Conservation (phyloP, 441 rosid genomes). For the Adansonia gregorii region DNA sequence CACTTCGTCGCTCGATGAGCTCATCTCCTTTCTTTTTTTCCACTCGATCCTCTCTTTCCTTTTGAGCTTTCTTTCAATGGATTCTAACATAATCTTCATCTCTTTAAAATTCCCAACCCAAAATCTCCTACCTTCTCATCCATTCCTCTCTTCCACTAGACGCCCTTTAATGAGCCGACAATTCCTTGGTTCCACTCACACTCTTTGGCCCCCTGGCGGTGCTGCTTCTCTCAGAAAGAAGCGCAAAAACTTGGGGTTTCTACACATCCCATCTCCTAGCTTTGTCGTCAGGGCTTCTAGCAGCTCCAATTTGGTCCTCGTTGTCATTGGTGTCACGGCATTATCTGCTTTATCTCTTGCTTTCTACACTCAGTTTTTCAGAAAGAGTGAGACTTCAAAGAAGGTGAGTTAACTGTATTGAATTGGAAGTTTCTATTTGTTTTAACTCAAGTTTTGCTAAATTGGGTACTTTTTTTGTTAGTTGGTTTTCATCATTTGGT, state of each 20-base stretch:
- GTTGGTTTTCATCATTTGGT: neutral
- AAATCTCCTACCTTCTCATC: slow-evolving; percentile 41
- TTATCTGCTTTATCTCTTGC: slow-evolving; percentile 62
- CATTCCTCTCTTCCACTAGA: slow-evolving; percentile 39
- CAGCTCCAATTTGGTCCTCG: slow-evolving; percentile 45
- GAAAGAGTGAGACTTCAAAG: slow-evolving; percentile 31
- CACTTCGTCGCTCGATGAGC: slow-evolving; percentile 12
- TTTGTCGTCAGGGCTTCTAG: slow-evolving; percentile 56
- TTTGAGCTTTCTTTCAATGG: slow-evolving; percentile 39
- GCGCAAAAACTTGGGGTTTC: slow-evolving; percentile 34
- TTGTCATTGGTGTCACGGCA: slow-evolving; percentile 65
- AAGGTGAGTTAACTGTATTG: slow-evolving; percentile 34
- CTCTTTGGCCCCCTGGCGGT: slow-evolving; percentile 52
- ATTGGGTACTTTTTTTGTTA: neutral
- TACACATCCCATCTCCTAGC: slow-evolving; percentile 37
- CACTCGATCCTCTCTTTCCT: slow-evolving; percentile 12
- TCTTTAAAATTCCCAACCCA: slow-evolving; percentile 44
- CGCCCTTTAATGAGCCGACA: slow-evolving; percentile 43
- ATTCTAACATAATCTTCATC: slow-evolving; percentile 35
- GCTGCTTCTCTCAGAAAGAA: slow-evolving; percentile 34
- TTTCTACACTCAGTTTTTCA: slow-evolving; percentile 43
- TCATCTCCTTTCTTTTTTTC: slow-evolving; percentile 25
- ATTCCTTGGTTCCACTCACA: slow-evolving; percentile 57
- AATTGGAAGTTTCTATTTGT: slow-evolving; percentile 5
- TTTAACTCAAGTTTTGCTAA: neutral